Conservation (phyloP, 2,329 filamentous ascomycete species). For the Cladosporium cucumerinum region DNA sequence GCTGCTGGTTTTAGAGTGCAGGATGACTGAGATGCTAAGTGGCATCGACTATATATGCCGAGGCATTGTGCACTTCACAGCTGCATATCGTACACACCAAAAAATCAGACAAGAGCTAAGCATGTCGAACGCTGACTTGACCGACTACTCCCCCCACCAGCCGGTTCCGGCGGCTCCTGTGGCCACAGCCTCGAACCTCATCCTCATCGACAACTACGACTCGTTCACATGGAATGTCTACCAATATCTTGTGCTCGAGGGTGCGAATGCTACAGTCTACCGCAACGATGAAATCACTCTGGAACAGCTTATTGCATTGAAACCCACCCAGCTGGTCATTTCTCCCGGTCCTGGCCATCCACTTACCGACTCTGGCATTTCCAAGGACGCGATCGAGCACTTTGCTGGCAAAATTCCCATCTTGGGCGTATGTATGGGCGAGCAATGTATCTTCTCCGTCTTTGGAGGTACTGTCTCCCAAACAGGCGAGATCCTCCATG, state of each 20-base stretch:
- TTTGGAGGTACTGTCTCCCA: slow-evolving; percentile 90
- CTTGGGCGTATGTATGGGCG: slow-evolving; percentile 97
- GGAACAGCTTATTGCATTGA: slow-evolving; percentile 75
- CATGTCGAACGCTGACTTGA: slow-evolving; percentile 42
- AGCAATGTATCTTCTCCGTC: slow-evolving; percentile 95
- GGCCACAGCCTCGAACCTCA: slow-evolving; percentile 78
- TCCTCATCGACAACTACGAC: slow-evolving; percentile 98
- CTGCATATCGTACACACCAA: background rate
- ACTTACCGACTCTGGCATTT: slow-evolving; percentile 84
- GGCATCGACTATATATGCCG: background rate
- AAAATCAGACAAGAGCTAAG: slow-evolving; percentile 1
- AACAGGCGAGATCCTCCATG: slow-evolving; percentile 93
- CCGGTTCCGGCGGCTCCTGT: slow-evolving; percentile 70
- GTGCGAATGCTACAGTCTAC: slow-evolving; percentile 78
- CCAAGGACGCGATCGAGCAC: slow-evolving; percentile 83
- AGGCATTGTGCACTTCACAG: background rate
- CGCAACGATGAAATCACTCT: slow-evolving; percentile 89
- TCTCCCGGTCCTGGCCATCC: slow-evolving; percentile 95
- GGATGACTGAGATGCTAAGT: slow-evolving; percentile 11
- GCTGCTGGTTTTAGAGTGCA: background rate
- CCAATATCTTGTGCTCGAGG: slow-evolving; percentile 95
- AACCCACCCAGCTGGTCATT: slow-evolving; percentile 89
- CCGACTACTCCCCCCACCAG: slow-evolving; percentile 85
- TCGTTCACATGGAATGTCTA: slow-evolving; percentile 99
- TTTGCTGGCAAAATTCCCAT: slow-evolving; percentile 94